phyloP scores from a whole-genome alignment of 1,284 basidiomycete genomes.

The Agaricales sp. region DNA sequence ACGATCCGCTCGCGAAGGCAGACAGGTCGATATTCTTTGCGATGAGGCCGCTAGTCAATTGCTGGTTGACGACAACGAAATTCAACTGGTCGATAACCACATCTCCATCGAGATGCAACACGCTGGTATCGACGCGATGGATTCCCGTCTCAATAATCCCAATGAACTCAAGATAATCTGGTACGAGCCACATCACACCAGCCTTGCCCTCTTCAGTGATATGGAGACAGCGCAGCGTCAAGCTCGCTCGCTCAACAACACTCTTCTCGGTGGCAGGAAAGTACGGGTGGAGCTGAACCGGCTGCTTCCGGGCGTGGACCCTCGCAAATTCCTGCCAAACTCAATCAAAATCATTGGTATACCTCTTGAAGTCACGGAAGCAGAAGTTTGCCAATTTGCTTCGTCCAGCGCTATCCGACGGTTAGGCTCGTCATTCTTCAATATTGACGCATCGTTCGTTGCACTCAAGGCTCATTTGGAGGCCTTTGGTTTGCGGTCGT shows the following conservation, averaged over 20 bases:
- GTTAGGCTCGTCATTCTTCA: conserved; percentile 8
- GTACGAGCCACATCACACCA: background rate
- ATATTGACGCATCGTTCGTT: conserved; percentile 8
- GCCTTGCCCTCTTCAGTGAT: background rate
- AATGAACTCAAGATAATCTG: background rate
- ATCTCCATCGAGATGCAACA: background rate
- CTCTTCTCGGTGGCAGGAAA: background rate
- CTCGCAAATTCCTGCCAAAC: background rate
- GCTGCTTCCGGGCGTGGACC: background rate
- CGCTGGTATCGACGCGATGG: background rate
- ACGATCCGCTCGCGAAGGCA: background rate
- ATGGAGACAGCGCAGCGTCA: background rate
- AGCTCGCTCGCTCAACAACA: background rate
- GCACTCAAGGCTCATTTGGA: background rate
- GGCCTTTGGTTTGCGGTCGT: background rate
- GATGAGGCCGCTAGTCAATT: conserved; percentile 9
- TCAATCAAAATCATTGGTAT: conserved; percentile 10
- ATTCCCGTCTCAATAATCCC: background rate
- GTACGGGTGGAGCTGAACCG: background rate
- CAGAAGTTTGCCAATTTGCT: background rate
- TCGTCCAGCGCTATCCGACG: conserved; percentile 8
- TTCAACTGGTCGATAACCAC: background rate
- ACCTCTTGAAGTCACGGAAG: conserved; percentile 9
- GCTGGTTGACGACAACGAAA: background rate
- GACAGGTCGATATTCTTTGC: conserved; percentile 10